Evolutionary conservation across 345 rosid genomes (phyloP).

Genomic region (Crucihimalaya himalaica): DNA sequence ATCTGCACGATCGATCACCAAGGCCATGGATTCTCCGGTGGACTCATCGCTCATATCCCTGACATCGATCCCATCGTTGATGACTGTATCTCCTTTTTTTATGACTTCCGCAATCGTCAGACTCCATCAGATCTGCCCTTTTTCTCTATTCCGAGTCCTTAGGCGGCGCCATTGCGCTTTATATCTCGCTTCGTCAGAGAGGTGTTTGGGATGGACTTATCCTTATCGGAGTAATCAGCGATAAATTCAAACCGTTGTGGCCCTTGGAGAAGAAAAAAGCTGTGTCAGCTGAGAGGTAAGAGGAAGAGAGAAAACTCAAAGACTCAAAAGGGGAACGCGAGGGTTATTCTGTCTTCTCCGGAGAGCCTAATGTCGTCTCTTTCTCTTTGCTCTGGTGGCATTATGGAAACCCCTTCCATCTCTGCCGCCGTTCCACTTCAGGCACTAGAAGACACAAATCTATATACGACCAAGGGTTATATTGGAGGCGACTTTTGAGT

Average conservation of each 20-base stretch:
- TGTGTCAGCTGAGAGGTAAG: no score
- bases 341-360: no score
- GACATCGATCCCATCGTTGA: conserved; percentile 78
- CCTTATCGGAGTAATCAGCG: conserved; percentile 86
- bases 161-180: conserved; percentile 90
- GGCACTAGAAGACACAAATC: no score
- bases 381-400: no score
- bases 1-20: conserved; percentile 94
- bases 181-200: conserved; percentile 68
- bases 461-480: no score
- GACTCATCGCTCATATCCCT: conserved; percentile 73
- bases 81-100: conserved; percentile 75
- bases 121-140: conserved; percentile 55
- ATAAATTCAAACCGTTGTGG: conserved; percentile 91
- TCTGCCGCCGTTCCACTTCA: no score
- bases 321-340: no score
- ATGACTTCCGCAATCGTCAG: conserved; percentile 56
- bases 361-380: no score
- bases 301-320: no score
- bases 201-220: conserved; percentile 80
- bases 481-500: no score
- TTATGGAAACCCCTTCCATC: no score
- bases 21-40: conserved; percentile 96
- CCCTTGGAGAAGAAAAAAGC: no score
- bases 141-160: conserved; percentile 87